A percentile compares a stretch with the other conserved stretches of the same genome.
phyloP scores from a whole-genome alignment of 2,329 filamentous ascomycete species.

The Monosporascus sp. region DNA sequence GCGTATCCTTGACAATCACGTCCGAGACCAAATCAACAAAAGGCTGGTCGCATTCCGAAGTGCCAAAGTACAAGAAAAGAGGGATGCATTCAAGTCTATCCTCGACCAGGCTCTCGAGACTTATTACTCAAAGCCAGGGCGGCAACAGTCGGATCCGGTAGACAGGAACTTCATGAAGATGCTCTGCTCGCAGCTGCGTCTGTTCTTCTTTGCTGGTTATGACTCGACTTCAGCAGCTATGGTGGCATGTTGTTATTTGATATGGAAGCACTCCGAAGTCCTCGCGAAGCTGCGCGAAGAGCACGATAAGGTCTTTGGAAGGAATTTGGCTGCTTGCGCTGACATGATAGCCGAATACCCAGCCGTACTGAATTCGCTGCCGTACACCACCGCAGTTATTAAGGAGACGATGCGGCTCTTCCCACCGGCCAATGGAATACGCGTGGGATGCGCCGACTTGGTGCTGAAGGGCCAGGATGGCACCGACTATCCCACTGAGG shows the following conservation, averaged over 20 bases:
- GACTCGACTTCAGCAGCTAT: constrained; percentile 33
- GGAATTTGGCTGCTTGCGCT: constrained; percentile 33
- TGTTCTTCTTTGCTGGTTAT: constrained; percentile 35
- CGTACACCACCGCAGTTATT: constrained; percentile 49
- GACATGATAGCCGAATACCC: constrained; percentile 35
- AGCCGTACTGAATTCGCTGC: constrained; percentile 43
- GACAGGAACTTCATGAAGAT: constrained; percentile 23
- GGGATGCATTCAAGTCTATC: constrained; percentile 21
- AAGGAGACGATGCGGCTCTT: constrained; percentile 51
- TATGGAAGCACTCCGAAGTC: constrained; percentile 25
- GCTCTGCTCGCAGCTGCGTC: constrained; percentile 26
- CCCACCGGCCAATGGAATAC: constrained; percentile 43
- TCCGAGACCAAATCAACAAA: constrained; percentile 21
- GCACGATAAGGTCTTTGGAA: constrained; percentile 45
- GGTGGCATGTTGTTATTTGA: constrained; percentile 22
- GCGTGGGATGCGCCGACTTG: constrained; percentile 30
- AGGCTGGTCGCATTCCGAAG: constrained; percentile 17
- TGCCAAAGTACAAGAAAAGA: constrained; percentile 14
- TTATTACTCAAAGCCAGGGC: constrained; percentile 23
- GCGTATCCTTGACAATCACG: constrained; percentile 23
- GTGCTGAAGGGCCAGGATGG: constrained; percentile 39
- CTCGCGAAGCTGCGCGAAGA: constrained; percentile 33
- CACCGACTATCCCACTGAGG: constrained; percentile 38
- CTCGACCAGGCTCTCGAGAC: constrained; percentile 27
- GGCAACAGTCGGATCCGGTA: constrained; percentile 10